phyloP scores from a whole-genome alignment of 805 yeast species.

The Candida ficus region DNA sequence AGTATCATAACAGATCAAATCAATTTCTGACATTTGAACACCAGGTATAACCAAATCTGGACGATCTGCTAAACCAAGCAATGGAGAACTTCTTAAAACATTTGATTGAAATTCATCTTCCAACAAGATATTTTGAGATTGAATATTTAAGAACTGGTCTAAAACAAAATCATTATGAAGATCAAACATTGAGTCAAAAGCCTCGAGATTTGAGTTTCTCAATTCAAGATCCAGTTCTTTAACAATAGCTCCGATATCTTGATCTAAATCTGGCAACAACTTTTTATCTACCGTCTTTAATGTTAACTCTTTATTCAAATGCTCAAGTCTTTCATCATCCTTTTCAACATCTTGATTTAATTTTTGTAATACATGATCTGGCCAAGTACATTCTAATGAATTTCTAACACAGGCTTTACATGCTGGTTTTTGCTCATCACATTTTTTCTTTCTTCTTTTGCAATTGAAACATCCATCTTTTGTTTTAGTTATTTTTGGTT shows the following conservation, averaged over 20 bases:
- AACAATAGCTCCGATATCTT: neutral
- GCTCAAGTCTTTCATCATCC: neutral
- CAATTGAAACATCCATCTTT: conserved; percentile 21
- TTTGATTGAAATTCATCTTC: neutral
- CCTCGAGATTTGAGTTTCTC: neutral
- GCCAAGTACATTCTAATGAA: conserved; percentile 18
- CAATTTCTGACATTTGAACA: conserved; percentile 13
- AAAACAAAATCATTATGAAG: conserved; percentile 10
- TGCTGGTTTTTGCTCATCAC: conserved; percentile 23
- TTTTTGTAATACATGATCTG: conserved; percentile 12
- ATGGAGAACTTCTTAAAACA: no score
- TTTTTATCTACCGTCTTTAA: neutral
- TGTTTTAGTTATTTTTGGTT: conserved; percentile 15
- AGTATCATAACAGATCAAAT: conserved; percentile 17
- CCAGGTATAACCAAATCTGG: conserved; percentile 11
- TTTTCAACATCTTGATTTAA: neutral
- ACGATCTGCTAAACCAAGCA: no score
- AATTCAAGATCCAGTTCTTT: neutral
- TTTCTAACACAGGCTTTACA: conserved; percentile 17
- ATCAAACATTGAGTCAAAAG: neutral
- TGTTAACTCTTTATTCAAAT: conserved; percentile 1
- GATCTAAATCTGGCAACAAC: neutral
- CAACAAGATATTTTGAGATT: conserved; percentile 6
- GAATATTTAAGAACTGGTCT: conserved; percentile 22
- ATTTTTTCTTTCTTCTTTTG: conserved; percentile 21